A percentile compares a stretch with the other conserved stretches of the same genome.
Conservation (phyloP, 2,329 filamentous ascomycete genomes). For the Xylaria hypoxylon region DNA sequence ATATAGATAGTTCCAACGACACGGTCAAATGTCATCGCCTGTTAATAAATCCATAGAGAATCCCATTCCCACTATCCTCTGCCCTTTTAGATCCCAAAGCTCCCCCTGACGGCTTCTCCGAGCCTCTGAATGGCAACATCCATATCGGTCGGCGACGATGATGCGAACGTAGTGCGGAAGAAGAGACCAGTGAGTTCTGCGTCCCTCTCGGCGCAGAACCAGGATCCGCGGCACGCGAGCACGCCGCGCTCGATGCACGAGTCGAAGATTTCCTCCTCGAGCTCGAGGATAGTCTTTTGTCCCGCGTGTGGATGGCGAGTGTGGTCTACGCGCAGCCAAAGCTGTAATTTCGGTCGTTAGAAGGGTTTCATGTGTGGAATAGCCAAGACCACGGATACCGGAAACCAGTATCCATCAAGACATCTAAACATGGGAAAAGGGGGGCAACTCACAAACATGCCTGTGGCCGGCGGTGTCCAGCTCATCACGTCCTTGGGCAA, state of each 20-base stretch:
- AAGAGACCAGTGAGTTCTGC: conserved; percentile 73
- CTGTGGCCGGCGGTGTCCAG: conserved; percentile 84
- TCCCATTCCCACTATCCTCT: no score
- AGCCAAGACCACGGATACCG: background rate
- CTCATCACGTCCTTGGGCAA: conserved; percentile 79
- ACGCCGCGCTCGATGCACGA: conserved; percentile 80
- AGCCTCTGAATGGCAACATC: conserved; percentile 79
- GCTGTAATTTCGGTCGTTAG: conserved; percentile 53
- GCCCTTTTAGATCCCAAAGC: conserved; percentile 54
- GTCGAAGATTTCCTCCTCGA: conserved; percentile 91
- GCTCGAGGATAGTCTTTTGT: conserved; percentile 65
- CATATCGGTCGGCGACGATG: conserved; percentile 78
- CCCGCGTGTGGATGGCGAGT: conserved; percentile 71
- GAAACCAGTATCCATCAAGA: background rate
- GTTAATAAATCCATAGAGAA: background rate
- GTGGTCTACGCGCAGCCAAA: conserved; percentile 79
- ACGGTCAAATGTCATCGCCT: background rate
- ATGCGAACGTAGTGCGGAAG: conserved; percentile 91
- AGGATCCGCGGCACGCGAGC: conserved; percentile 85
- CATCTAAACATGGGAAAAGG: background rate
- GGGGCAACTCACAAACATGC: conserved; percentile 87
- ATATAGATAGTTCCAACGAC: background rate
- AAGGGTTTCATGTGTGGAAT: background rate
- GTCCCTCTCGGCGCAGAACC: conserved; percentile 84
- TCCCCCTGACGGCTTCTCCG: conserved; percentile 76